These are phyloP conservation scores for Solanum appendiculatum DNA, from an alignment of 257 asterid species.

Conservation along the genomic window DNA sequence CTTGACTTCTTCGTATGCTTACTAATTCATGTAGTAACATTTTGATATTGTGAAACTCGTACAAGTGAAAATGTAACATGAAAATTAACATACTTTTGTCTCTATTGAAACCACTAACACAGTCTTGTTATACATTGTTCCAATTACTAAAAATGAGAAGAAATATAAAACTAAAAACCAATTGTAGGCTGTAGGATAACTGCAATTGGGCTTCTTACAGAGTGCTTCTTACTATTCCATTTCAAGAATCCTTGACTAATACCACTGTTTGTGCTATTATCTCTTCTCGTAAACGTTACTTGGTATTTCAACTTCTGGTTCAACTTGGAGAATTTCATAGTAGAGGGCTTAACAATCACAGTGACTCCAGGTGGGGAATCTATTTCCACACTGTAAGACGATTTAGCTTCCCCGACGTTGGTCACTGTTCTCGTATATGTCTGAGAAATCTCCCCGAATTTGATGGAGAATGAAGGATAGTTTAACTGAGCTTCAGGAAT, in stretches of 20 bases:
- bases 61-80: background rate
- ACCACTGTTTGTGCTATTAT: background rate
- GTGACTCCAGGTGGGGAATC: conserved; percentile 13
- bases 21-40: background rate
- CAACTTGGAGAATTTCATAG: conserved; percentile 3
- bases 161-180: background rate
- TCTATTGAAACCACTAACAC: background rate
- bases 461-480: conserved; percentile 12
- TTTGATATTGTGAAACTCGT: background rate
- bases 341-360: conserved; percentile 16
- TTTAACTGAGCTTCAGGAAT: conserved; percentile 18
- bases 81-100: no score
- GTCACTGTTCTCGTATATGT: conserved; percentile 26
- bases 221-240: conserved; percentile 19
- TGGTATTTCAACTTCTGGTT: conserved; percentile 16
- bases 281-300: conserved; percentile 6
- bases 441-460: background rate
- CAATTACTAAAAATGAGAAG: background rate
- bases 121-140: background rate
- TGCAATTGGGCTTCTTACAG: conserved; percentile 28
- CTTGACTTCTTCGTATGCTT: no score
- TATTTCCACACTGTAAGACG: conserved; percentile 16
- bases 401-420: conserved; percentile 17
- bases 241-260: conserved; percentile 26
- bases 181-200: background rate